These are phyloP conservation scores for Leccinum pachyderme DNA, from an alignment of 1,284 basidiomycete genomes.

Conservation along the genomic window DNA sequence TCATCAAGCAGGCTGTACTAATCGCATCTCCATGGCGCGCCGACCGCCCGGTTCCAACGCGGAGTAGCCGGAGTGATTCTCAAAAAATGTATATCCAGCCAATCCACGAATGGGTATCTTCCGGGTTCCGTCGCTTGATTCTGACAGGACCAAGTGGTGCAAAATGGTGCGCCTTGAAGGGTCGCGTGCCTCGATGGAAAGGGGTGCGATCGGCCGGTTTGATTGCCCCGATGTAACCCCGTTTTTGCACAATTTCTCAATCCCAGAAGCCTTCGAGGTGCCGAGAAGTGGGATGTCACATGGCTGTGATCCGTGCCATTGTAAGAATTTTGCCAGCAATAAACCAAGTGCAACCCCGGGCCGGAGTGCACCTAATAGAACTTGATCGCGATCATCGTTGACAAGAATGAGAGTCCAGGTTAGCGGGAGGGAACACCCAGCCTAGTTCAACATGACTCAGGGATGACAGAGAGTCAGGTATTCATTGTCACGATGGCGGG, in stretches of 20 bases:
- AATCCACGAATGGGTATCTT: slow-evolving; percentile 79
- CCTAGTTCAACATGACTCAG: background rate
- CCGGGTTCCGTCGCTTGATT: slow-evolving; percentile 77
- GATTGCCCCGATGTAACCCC: slow-evolving; percentile 84
- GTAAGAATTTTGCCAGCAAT: slow-evolving; percentile 47
- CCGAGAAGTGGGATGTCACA: slow-evolving; percentile 56
- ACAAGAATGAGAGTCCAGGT: slow-evolving; percentile 59
- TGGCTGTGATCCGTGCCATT: slow-evolving; percentile 42
- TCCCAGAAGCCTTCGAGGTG: slow-evolving; percentile 20
- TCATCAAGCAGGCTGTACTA: slow-evolving; percentile 48
- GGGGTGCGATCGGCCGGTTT: slow-evolving; percentile 89
- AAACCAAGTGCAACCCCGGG: background rate
- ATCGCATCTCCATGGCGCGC: background rate
- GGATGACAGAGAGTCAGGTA: background rate
- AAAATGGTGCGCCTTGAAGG: background rate
- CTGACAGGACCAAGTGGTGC: slow-evolving; percentile 36
- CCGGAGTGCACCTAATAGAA: slow-evolving; percentile 12
- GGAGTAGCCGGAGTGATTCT: slow-evolving; percentile 67
- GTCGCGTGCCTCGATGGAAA: slow-evolving; percentile 71
- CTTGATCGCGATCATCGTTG: slow-evolving; percentile 69
- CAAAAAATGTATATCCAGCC: slow-evolving; percentile 73
- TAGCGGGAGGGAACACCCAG: background rate
- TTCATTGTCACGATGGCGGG: background rate
- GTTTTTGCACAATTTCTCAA: slow-evolving; percentile 44
- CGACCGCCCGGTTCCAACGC: slow-evolving; percentile 2